Evolutionary conservation across 805 yeast species (phyloP), one percentile per base, ranked within the genome.

Genomic region (Sugiyamaella chiloensis): DNA sequence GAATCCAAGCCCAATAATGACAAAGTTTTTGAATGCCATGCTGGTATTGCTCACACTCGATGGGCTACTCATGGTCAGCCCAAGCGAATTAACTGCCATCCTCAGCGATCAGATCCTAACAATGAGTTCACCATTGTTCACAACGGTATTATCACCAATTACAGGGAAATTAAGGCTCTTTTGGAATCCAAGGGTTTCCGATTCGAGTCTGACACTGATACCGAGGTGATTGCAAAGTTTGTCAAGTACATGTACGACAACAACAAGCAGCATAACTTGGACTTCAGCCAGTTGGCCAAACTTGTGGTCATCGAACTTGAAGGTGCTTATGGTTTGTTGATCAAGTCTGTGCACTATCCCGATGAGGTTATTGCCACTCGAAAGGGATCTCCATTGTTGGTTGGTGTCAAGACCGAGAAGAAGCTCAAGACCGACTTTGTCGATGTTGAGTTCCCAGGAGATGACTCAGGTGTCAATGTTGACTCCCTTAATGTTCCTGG

Each of bases 61-160:
- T 93, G 99, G 99, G 99, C 99, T 44, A 93, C 99, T 31, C 99
- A 93, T 68, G 99, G 99, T 69, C 87, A 83, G 60, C 97, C 97
- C 49, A 81, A 80, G 56, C 80, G 76, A 53, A 60, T 68, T 52
- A 93, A 93, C 74, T 93, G 98, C 66, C 99, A 93, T 67, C 99
- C 99, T 42, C 98, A 91, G 65, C 75, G 91, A 55, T 87, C 96
- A 1, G 99, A 88, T 66, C 76, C 79, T 7, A 68, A 69, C 40
- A 84, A 85, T 59, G 96, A 90, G 67, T 93, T 93, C 61, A 80
- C 87, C 37, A 83, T 93, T 55, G 98, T 93, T 44, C 99, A 93
- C 74, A 93, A 93, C 62, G 99, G 99, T 75, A 93, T 93, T 67
- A 88, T 93, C 69, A 93, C 99, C 60, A 93, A 93, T 70, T 91